phyloP scores from a whole-genome alignment of 805 yeast genomes.

The Candida taoyuanica region DNA sequence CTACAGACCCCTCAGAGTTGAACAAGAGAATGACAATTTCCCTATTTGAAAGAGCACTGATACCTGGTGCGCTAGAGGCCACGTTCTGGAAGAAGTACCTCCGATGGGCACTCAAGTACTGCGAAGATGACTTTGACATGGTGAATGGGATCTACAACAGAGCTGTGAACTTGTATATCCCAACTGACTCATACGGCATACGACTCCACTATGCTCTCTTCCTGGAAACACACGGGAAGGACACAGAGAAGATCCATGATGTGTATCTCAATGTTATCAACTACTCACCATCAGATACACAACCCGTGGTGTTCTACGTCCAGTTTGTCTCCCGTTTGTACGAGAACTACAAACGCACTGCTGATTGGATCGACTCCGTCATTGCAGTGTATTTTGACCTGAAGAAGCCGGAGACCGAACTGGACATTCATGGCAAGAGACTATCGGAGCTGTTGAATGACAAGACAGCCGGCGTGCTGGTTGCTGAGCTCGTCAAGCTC shows the following conservation, averaged over 20 bases:
- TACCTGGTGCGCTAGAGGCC: constrained; percentile 59
- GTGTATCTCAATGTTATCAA: constrained; percentile 17
- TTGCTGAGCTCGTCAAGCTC: constrained; percentile 31
- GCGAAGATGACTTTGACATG: constrained; percentile 27
- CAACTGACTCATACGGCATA: constrained; percentile 10
- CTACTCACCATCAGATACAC: constrained; percentile 12
- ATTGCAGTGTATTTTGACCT: constrained; percentile 18
- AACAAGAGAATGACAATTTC: constrained; percentile 31
- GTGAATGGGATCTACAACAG: constrained; percentile 44
- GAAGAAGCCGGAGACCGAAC: constrained; percentile 7
- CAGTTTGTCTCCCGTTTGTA: constrained; percentile 20
- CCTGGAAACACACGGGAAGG: constrained; percentile 13
- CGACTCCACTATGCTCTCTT: constrained; percentile 25
- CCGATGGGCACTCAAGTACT: constrained; percentile 41
- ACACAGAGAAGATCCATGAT: constrained; percentile 16
- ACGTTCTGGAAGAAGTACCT: constrained; percentile 67
- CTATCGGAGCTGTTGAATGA: constrained; percentile 36
- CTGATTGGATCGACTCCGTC: constrained; percentile 23
- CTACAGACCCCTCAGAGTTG: constrained; percentile 15
- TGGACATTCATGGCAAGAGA: constrained; percentile 19
- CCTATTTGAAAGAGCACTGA: constrained; percentile 68
- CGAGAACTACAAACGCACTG: constrained; percentile 22
- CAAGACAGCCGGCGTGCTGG: constrained; percentile 35
- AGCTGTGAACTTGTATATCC: constrained; percentile 43
- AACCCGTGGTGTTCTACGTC: constrained; percentile 20